phyloP scores from a whole-genome alignment of 2,329 filamentous ascomycete genomes.

The Salinomyces thailandicus region DNA sequence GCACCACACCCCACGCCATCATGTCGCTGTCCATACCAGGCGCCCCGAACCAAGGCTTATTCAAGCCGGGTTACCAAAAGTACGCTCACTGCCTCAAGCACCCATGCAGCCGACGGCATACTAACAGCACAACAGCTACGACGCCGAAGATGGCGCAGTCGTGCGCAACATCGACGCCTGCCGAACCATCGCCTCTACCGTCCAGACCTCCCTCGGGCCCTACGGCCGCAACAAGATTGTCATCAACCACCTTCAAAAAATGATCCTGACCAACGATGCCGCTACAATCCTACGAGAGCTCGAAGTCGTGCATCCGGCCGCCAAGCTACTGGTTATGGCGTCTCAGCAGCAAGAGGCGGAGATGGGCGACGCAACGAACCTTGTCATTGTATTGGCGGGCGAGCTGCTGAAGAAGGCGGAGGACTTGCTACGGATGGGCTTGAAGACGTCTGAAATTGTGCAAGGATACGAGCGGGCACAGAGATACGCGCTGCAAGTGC shows the following conservation, averaged over 20 bases:
- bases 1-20: slow-evolving; percentile 13
- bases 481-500: slow-evolving; percentile 68
- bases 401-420: slow-evolving; percentile 96
- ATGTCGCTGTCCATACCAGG: slow-evolving; percentile 97
- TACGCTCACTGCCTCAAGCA: slow-evolving; percentile 37
- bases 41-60: slow-evolving; percentile 84
- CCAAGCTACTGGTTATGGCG: slow-evolving; percentile 96
- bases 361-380: slow-evolving; percentile 97
- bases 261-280: slow-evolving; percentile 96
- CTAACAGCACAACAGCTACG: slow-evolving; percentile 59
- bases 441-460: slow-evolving; percentile 97
- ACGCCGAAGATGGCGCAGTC: slow-evolving; percentile 96
- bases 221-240: slow-evolving; percentile 99
- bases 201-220: slow-evolving; percentile 91
- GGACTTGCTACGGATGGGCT: slow-evolving; percentile 87
- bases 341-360: slow-evolving; percentile 97
- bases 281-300: slow-evolving; percentile 95
- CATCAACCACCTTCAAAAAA: slow-evolving; percentile 99
- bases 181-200: slow-evolving; percentile 86
- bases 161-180: slow-evolving; percentile 98
- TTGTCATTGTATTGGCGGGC: slow-evolving; percentile 91
- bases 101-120: slow-evolving; percentile 13
- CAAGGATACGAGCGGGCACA: slow-evolving; percentile 93
- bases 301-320: slow-evolving; percentile 95
- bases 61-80: slow-evolving; percentile 96